Evolutionary conservation across 768 basidiomycete species (phyloP), one percentile per base, ranked within the genome.

Genomic region (Boletus insuetus): DNA sequence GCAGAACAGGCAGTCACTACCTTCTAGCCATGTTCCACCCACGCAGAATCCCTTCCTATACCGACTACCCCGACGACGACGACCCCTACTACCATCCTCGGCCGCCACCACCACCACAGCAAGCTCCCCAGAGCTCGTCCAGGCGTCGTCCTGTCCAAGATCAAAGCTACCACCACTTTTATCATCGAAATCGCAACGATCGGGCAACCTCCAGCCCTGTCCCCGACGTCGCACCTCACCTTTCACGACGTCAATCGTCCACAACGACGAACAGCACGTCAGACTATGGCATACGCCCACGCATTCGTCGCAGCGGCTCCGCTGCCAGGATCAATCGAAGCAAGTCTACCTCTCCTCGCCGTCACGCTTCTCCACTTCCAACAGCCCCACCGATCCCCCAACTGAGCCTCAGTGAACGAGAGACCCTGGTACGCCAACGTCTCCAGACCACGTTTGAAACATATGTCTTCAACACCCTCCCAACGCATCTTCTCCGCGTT

Each of bases 391-490:
- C 55, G 22, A n/a, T 65, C 38, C 62, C 46, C 9, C 59, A 67
- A n/a, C 65, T 7, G 17, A 66, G 41, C 40, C 65, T 66, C 46
- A 46, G 43, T 3, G 65, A 66, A 31, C 62, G 59, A n/a, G 62
- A 62, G 50, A 29, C 54, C 11, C 22, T 67, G 35, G 54, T 38
- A 24, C 65, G 65, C 19, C 62, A 65, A 22, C 59, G 62, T 41
- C 57, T 66, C 14, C 51, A 54, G 32, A 53, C 51, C 40, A 59
- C 60, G 17, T 68, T 66, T 55, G 66, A 66, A n/a, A 53, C 58
- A 9, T 61, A 67, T 26, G 53, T 67, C 38, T 64, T 62, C 54
- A 67, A 62, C 39, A 56, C 62, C n/a, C 53, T 67, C 17, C 64
- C 66, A 7, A 66, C 64, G 3, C 44, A 67, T 51, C 64, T 67